Evolutionary conservation across 2,329 filamentous ascomycete species (phyloP).

Genomic region (Colletotrichum sp.): DNA sequence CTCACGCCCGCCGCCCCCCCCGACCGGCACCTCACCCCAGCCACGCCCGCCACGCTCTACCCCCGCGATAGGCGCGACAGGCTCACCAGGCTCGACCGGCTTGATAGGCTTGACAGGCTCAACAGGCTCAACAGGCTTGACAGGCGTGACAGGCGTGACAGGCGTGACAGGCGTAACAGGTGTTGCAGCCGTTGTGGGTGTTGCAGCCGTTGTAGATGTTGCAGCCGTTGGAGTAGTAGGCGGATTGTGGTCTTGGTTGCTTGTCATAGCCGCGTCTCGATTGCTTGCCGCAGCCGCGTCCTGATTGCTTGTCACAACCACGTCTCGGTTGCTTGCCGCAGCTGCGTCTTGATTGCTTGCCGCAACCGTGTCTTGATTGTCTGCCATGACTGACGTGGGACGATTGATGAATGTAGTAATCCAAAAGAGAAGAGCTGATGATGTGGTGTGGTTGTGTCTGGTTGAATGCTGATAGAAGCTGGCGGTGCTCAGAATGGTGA

Average conservation of each 20-base stretch:
- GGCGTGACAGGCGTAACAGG: no score
- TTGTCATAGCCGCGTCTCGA: not conserved
- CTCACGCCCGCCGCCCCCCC: no score
- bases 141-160: no score
- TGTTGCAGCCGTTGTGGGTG: no score
- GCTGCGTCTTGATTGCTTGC: not conserved
- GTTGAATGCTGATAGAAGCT: not conserved
- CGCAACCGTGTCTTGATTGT: not conserved
- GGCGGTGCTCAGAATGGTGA: not conserved
- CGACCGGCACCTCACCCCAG: no score
- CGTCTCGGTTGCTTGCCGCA: not conserved
- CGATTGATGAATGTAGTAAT: not conserved
- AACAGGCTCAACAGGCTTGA: no score
- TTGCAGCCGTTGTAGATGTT: not conserved
- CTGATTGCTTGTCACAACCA: not conserved
- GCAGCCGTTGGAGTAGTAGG: not conserved
- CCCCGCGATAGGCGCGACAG: no score
- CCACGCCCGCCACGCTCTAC: no score
- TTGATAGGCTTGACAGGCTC: no score
- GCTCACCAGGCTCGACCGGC: no score
- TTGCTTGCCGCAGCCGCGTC: not conserved
- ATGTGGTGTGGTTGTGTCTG: not conserved
- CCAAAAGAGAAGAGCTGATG: not conserved
- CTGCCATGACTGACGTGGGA: not conserved
- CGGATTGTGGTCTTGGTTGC: not conserved